These are phyloP conservation scores for Xylariaceae sp. DNA, from an alignment of 2,329 filamentous ascomycete genomes.

Conservation along the genomic window DNA sequence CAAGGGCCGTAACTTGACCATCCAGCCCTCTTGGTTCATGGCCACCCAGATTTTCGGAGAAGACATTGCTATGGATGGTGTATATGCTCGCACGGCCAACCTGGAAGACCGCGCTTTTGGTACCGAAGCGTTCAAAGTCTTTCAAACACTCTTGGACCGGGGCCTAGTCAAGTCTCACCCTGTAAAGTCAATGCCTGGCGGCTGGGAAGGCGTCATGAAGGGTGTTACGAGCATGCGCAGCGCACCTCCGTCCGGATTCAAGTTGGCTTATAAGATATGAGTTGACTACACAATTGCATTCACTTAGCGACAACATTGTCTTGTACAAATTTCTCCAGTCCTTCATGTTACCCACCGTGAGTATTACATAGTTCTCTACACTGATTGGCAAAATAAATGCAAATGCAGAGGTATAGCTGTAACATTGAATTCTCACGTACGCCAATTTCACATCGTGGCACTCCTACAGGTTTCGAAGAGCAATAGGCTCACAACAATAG, in stretches of 20 bases:
- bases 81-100: conserved; percentile 4
- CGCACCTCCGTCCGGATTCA: conserved; percentile 9
- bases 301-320: background rate
- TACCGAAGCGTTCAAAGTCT: conserved; percentile 2
- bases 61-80: conserved; percentile 6
- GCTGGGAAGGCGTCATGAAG: conserved; percentile 16
- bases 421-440: background rate
- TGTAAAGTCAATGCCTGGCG: conserved; percentile 16
- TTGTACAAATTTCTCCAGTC: background rate
- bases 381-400: background rate
- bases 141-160: conserved; percentile 14
- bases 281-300: conserved; percentile 1
- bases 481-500: background rate
- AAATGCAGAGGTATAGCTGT: background rate
- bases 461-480: too few relatives aligned
- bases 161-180: conserved; percentile 15
- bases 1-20: conserved; percentile 11
- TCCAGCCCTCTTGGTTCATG: conserved; percentile 19
- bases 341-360: too few relatives aligned
- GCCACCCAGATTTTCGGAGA: conserved; percentile 13
- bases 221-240: conserved; percentile 14
- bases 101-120: conserved; percentile 3
- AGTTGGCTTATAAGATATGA: conserved; percentile 22
- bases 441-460: background rate
- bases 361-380: background rate